Base-by-base conservation (phyloP, 1,284 basidiomycete genomes). In the Termitomyces sp. region DNA sequence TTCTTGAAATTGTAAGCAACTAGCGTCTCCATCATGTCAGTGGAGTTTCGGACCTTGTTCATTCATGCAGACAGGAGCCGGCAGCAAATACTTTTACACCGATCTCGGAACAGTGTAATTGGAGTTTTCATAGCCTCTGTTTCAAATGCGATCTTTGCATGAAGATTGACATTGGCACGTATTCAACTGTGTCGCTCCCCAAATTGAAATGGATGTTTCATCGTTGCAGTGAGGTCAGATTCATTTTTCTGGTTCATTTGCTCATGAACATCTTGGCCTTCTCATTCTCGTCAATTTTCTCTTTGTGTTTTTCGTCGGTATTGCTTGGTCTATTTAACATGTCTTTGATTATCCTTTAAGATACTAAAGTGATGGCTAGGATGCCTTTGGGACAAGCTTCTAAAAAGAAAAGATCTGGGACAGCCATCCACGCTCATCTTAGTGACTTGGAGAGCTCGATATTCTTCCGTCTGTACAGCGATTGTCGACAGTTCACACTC, bases 1-100 rank as follows among this genome's bases (percentile, higher is more conserved):
- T 61, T 66, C 66, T 81, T 33, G 75, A 80, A 41, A 70, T 80
- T 26, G 78, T 75, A n/a, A 78, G 77, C 34, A 75, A 76, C 54
- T 81, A 78, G 75, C 55, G 59, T 81, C 56, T 81, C 81, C 15
- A 77, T 79, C 12, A 79, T 81, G 79, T 79, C 51, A 60, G 73
- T 67, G 42, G n/a, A 30, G 26, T 30, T 39, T 21, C 17, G 19
- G 7, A 17, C 15, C 15, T n/a, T 24, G 24, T 24, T 3, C 24
- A 24, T 24, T 3, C 39, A 12, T 43, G 2, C 10, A 41, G 48
- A 33, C 57, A 79, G 78, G 78, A 80, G 77, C 63, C 81, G 79
- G 78, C 79, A 7, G 75, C 79, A 12, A 81, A 80, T 61, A 67
- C 71, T 4, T 78, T 82, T 57, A 76, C 78, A 10, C 79, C 77